Evolutionary conservation across 257 asterid genomes (phyloP), one percentile per base, ranked within the genome.

Genomic region (Capsicum pubescens): DNA sequence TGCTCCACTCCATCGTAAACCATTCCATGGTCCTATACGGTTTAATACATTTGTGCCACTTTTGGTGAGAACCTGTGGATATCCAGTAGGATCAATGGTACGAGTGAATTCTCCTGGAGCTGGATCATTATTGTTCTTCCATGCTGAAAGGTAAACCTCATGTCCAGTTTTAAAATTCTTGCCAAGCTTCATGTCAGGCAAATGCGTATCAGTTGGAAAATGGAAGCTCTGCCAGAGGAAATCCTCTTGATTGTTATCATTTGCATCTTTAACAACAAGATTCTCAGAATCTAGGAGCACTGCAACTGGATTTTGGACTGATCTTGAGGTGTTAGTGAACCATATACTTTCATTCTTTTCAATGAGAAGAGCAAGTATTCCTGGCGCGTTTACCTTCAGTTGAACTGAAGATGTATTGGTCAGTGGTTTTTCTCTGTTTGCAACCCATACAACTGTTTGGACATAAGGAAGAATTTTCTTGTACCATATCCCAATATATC

Each of bases 1-100:
- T 26, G 80, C 80, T 42, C 93, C 91, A 48, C 93, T 88, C 57
- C 84, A 88, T 5, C 89, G 79, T 3, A 89, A n/a, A 2, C 95
- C 95, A 68, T 91, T 92, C 93, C 94, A 92, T 0, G 92, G 92
- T 13, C 94, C 96, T n/a, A 82, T 9, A 7, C 89, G 84, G 55
- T 19, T 67, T 13, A 0, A 50, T n/a, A 16, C 54, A 5, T 1
- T 3, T 3, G 68, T 21, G 58, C 72, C 85, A 5, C 68, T 54
- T 60, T 16, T 70, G 26, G 83, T 52, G 44, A 83, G 50, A 0
- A 59, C 11, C 55, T 91, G 92, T 14, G 95, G 92, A 60, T 87
- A 88, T 3, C 95, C 94, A 3, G 84, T 39, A 6, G 84, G 83
- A 52, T 91, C 92, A 69, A 85, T 21, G 4, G 10, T 35, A 52